Evolutionary conservation across 257 asterid genomes (phyloP).

Genomic region (Verbena officinalis): DNA sequence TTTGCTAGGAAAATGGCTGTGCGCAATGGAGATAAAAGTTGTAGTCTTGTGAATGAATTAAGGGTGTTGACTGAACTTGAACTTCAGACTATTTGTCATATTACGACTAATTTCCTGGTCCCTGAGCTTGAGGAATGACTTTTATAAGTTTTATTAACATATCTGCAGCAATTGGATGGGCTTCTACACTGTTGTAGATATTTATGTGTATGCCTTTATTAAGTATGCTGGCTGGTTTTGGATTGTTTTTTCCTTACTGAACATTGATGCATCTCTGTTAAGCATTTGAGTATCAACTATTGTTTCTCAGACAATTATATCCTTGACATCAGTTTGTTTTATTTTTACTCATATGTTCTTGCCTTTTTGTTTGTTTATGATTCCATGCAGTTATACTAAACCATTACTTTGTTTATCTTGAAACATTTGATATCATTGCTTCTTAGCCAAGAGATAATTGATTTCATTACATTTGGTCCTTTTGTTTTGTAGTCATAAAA

Average conservation of each 20-base stretch:
- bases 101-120: not conserved
- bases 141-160: not conserved
- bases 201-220: not conserved
- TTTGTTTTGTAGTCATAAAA: conserved; percentile 62
- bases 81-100: not conserved
- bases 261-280: conserved; percentile 5
- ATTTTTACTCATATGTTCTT: too few relatives aligned
- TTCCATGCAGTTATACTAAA: conserved; percentile 1
- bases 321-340: not conserved
- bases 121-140: not conserved
- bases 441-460: not conserved
- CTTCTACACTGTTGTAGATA: not conserved
- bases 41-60: not conserved
- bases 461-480: not conserved
- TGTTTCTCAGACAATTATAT: not conserved
- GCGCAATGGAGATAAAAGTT: not conserved
- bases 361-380: not conserved
- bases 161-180: conserved; percentile 6
- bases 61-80: not conserved
- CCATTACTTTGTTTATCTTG: conserved; percentile 2
- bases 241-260: not conserved
- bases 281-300: not conserved
- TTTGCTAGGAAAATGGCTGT: not conserved
- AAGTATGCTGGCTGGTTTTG: conserved; percentile 13
- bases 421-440: conserved; percentile 14